Evolutionary conservation across 495 filamentous ascomycete species (phyloP), one percentile per base, ranked within the genome.

Genomic region (Tuber indicum): DNA sequence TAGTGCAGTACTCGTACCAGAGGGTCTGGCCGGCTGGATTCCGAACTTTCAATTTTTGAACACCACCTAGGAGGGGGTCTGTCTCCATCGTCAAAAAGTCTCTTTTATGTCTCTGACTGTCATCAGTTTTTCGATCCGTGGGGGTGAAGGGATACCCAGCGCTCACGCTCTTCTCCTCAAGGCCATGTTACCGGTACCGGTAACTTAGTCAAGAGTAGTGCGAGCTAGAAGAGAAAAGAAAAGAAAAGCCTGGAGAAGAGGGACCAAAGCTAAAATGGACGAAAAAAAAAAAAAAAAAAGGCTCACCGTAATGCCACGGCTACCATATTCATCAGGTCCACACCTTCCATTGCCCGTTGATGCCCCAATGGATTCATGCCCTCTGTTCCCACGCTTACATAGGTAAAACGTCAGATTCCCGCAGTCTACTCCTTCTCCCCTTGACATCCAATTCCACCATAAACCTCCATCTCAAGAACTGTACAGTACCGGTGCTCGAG

Each of bases 11-110:
- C n/a, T n/a, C n/a, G n/a, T n/a, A 12, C 49, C 49, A 66, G 58
- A 69, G 47, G 43, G 77, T 73, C 69, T 75, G 73, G 77, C 66
- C 79, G 78, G 78, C 77, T 77, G 74, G 77, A 80, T 80, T 80
- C 78, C 78, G 74, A 80, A 80, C 71, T 76, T 74, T 74, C 74
- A 76, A 74, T 76, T 72, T 45, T 74, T 76, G 74, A 80, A 80
- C 74, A 78, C 78, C 79, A 80, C 77, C 75, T 74, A 71, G 47
- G 32, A n/a, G 32, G 32, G 32, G 32, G 32, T 32, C 32, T 69
- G 78, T 71, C 74, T 74, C 58, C 16, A 66, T 66, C 58, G 32
- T 36, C 58, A 66, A 66, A 62, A 36, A 36, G 58, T 66, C 58
- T 32, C 58, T 66, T 32, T 66, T 36, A 66, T 66, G 58, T 66